Evolutionary conservation across 2,329 filamentous ascomycete genomes (phyloP).

Genomic region (Cucurbitaria berberidis): DNA sequence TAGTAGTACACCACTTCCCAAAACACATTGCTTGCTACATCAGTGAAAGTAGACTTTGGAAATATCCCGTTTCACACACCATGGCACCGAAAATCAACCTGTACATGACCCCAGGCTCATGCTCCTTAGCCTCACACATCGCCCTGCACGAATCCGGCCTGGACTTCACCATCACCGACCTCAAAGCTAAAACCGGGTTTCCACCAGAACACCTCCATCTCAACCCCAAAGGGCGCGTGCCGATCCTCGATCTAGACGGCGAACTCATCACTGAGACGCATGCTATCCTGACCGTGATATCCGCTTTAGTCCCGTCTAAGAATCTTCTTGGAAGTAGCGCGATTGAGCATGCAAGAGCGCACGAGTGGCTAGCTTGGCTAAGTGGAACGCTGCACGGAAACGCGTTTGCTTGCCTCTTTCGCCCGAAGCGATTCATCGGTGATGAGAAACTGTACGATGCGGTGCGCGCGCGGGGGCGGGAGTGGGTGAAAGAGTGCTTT

Average conservation of each 20-base stretch:
- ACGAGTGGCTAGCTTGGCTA: conserved; percentile 31
- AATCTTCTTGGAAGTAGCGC: conserved; percentile 20
- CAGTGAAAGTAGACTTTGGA: no score
- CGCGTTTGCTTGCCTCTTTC: conserved; percentile 22
- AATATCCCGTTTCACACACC: neutral
- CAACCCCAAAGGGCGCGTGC: conserved; percentile 31
- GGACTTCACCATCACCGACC: conserved; percentile 12
- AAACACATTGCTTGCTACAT: no score
- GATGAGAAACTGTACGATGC: conserved; percentile 12
- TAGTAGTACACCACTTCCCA: neutral
- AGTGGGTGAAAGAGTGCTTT: conserved; percentile 12
- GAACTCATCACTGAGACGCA: conserved; percentile 29
- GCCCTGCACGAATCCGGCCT: conserved; percentile 21
- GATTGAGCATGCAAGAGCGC: conserved; percentile 19
- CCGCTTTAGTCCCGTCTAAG: conserved; percentile 19
- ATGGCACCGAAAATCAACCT: conserved; percentile 27
- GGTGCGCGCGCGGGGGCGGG: conserved; percentile 10
- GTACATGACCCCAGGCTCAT: conserved; percentile 20
- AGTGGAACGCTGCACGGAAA: conserved; percentile 26
- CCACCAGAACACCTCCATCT: conserved; percentile 16
- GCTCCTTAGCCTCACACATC: conserved; percentile 27
- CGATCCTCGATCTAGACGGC: conserved; percentile 23
- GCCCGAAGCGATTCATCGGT: conserved; percentile 17
- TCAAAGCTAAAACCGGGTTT: conserved; percentile 14
- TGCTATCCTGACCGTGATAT: conserved; percentile 24